Evolutionary conservation across 768 basidiomycete species (phyloP).

Genomic region (Kockovaella imperatae): DNA sequence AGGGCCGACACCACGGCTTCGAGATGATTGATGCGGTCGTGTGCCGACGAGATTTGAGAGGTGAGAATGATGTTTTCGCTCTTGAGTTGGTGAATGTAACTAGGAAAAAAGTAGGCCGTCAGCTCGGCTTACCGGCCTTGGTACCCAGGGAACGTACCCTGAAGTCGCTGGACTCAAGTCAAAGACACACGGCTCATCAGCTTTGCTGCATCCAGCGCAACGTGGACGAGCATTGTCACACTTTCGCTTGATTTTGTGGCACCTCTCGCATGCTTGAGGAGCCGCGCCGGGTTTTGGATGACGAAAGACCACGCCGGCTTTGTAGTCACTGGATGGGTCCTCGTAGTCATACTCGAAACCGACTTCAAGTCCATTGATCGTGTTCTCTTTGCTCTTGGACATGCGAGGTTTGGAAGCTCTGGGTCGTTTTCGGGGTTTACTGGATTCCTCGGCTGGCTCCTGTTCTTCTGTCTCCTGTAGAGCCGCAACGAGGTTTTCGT

Average conservation of each 20-base stretch:
- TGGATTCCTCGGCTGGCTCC: constrained; percentile 1
- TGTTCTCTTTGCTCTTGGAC: constrained; percentile 7
- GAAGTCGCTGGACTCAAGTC: constrained; percentile 30
- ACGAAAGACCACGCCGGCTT: constrained; percentile 27
- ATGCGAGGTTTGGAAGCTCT: constrained; percentile 12
- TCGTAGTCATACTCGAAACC: constrained; percentile 32
- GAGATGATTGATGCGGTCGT: constrained; percentile 24
- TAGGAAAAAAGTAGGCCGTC: constrained; percentile 4
- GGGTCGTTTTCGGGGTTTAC: constrained; percentile 12
- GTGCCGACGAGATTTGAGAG: constrained; percentile 18
- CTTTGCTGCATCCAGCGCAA: constrained; percentile 27
- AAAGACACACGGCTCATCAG: constrained; percentile 27
- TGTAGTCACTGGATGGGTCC: constrained; percentile 23
- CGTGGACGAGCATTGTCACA: constrained; percentile 29
- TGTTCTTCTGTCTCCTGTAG: not conserved
- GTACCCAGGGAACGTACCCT: too few relatives aligned
- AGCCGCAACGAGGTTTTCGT: not conserved
- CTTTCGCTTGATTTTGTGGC: constrained; percentile 36
- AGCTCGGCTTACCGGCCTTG: too few relatives aligned
- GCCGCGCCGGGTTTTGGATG: constrained; percentile 28
- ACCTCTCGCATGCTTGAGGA: constrained; percentile 35
- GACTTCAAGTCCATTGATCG: not conserved
- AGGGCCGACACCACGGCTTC: constrained; percentile 11
- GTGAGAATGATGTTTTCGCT: constrained; percentile 11
- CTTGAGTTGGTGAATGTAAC: constrained; percentile 21